Base-by-base conservation (phyloP, 768 basidiomycete genomes). In the Amanita molliuscula region DNA sequence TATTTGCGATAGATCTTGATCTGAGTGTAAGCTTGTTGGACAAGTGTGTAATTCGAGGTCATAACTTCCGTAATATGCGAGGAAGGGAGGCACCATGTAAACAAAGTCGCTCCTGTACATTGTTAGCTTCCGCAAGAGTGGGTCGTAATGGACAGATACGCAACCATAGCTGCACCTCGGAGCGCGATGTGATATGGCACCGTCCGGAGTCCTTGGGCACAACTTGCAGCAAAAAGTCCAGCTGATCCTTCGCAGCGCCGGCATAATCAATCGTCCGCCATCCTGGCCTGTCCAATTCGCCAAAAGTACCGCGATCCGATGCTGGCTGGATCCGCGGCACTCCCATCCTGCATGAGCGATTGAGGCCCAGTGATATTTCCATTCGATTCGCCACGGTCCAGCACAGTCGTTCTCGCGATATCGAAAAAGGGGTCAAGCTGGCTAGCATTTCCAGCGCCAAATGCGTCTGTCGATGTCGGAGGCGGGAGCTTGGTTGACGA, bases 21-120 rank as follows among this genome's bases (percentile, higher is more conserved):
- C 58, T 92, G 90, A 11, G 71, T 75, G 65, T 84, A 84, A 2
- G 87, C 81, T 50, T 82, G 78, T 2, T 60, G 59, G 15, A 92
- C 54, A 15, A 89, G 65, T 0, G 77, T 74, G 26, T 69, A 59
- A 61, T 92, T 85, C 20, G 62, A 55, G 0, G 78, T 78, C 6
- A 66, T 51, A 37, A 78, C 77, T 34, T n/a, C 86, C 92, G 61
- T 89, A 90, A 63, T 89, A 91, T 0, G 90, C 88, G 8, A 93
- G 65, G 62, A 91, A 94, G 0, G 88, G 87, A 1, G 89, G 89
- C 0, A 83, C 84, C 89, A 90, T 90, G 61, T 82, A 90, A 10
- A 86, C 74, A 47, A 74, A 90, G 61, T 91, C 88, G 47, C 78
- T 78, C 86, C 87, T 88, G 46, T 1, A 45, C 50, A 50, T 4